Conservation (phyloP, 2,329 filamentous ascomycete genomes). For the Ascochyta koolunga region DNA sequence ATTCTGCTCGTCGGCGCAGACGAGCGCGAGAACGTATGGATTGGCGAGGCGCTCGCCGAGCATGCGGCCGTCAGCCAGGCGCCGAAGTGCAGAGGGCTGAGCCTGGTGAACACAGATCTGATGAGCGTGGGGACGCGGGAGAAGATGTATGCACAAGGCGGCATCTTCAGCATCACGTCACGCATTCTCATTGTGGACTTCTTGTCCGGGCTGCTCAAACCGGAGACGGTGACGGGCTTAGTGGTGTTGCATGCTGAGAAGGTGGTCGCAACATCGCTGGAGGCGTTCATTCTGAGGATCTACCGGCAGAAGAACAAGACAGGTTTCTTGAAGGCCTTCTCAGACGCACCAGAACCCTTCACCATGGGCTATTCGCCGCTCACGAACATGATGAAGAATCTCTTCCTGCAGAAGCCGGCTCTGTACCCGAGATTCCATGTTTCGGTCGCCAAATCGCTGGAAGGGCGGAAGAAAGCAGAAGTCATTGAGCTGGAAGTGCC, state of each 20-base stretch:
- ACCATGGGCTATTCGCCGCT: constrained; percentile 86
- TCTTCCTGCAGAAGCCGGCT: constrained; percentile 87
- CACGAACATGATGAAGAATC: constrained; percentile 86
- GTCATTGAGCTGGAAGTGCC: constrained; percentile 96
- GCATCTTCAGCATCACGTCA: constrained; percentile 94
- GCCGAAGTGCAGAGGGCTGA: constrained; percentile 81
- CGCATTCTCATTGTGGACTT: constrained; percentile 94
- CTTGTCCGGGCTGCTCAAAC: constrained; percentile 79
- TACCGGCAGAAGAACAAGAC: constrained; percentile 93
- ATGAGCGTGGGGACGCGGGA: constrained; percentile 86
- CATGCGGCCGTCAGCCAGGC: constrained; percentile 89
- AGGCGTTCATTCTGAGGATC: constrained; percentile 93
- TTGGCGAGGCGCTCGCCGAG: constrained; percentile 93
- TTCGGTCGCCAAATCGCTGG: constrained; percentile 84
- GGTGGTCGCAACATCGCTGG: constrained; percentile 82
- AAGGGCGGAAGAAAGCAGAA: constrained; percentile 91
- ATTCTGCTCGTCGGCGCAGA: constrained; percentile 88
- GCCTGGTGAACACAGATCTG: constrained; percentile 91
- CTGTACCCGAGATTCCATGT: constrained; percentile 95
- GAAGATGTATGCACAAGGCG: constrained; percentile 88
- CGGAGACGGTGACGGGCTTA: constrained; percentile 84
- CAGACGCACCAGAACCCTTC: constrained; percentile 90
- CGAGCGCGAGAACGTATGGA: constrained; percentile 94
- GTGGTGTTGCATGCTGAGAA: constrained; percentile 88
- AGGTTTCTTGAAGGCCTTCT: constrained; percentile 95